Base-by-base conservation (phyloP, 2,329 filamentous ascomycete species). In the Paracoccidioides brasiliensis region DNA sequence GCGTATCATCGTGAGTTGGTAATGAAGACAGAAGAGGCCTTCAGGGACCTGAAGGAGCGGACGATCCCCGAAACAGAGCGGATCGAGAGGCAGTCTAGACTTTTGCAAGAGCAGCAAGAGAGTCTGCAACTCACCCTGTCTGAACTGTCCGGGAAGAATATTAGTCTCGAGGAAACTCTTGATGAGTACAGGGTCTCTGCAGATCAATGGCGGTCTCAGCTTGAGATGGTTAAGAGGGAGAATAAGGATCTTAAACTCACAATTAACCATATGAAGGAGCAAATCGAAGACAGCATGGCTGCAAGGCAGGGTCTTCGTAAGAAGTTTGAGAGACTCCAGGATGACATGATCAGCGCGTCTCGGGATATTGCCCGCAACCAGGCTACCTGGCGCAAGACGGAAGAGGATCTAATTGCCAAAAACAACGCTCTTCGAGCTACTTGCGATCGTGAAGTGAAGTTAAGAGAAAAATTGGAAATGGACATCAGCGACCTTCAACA, bases 291-390 rank as follows among this genome's bases (percentile, higher is more conserved):
- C 72, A 91, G 89, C 64, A 83, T 90, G 65, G 83, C 85, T 60
- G 80, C 94, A 57, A 85, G 90, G 56, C 88, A 95, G 67, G 83
- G 79, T 58, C 90, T 94, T 80, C 85, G 89, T 61, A 77, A 78
- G 67, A 95, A 93, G 70, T 86, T 96, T 64, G 82, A 91, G 63
- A 83, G 83, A 57, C 76, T 98, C 42, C 90, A 97, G 70, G 81
- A 89, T 60, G 89, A 96, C 63, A 91, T 97, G 85, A 80, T 83
- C 37, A 77, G 77, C 55, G 87, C 89, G 51, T 84, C 88, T 54
- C 82, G 82, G 49, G 85, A 95, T 59, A 83, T 96, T 59, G 83
- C 86, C 28, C 83, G 87, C 63, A 90, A 97, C 66, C 91, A 90
- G 66, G 82, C 85, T 35, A 78, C 80, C 40, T 90, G 86, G 72